phyloP scores from a whole-genome alignment of 73 alveolate species.

The Stentor coeruleus region DNA sequence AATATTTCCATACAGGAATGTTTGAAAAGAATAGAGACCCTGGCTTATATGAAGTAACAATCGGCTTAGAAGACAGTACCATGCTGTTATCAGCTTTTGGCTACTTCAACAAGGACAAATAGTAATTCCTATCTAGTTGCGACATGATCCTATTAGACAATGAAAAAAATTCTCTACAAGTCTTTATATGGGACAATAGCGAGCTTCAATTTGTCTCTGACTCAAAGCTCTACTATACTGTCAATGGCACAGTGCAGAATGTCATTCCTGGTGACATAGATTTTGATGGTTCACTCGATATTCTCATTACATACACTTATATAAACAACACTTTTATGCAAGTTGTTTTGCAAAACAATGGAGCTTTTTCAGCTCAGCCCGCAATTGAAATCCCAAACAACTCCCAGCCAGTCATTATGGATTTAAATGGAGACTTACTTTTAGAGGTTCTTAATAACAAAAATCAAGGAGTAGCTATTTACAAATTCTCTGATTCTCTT shows the following conservation, averaged over 20 bases:
- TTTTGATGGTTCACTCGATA: background rate
- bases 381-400: background rate
- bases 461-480: background rate
- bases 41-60: conserved; percentile 7
- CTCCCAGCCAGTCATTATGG: background rate
- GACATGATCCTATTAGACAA: background rate
- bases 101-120: conserved; percentile 22
- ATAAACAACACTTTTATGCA: background rate
- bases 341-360: background rate
- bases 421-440: background rate
- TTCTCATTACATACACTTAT: background rate
- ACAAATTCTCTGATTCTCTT: background rate
- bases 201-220: background rate
- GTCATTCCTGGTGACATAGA: conserved; percentile 11
- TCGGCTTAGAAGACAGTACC: conserved; percentile 11
- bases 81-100: conserved; percentile 3
- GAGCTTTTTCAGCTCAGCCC: background rate
- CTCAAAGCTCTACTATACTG: background rate
- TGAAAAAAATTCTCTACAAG: background rate
- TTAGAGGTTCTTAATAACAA: background rate
- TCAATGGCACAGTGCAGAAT: background rate
- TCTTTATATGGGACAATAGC: conserved; percentile 7
- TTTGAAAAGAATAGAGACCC: conserved; percentile 15
- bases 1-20: conserved; percentile 9
- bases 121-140: conserved; percentile 1